Evolutionary conservation across 148 eudicot species (phyloP).

Genomic region (Vaccinium corymbosum): DNA sequence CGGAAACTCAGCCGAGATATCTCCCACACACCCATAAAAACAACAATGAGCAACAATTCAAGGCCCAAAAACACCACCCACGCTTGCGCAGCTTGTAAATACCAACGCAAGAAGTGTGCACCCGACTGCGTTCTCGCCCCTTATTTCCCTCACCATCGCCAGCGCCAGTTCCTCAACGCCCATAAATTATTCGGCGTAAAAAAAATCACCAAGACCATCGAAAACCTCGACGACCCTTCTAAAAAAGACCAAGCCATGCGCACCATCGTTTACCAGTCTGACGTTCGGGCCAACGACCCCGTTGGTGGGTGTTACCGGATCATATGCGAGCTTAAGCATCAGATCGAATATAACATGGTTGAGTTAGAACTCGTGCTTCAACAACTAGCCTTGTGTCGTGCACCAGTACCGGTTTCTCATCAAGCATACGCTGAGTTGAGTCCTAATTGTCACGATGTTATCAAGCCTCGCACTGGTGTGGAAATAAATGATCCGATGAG

Average conservation of each 20-base stretch:
- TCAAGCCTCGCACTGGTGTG: background rate
- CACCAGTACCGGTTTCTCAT: background rate
- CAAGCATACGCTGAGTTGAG: background rate
- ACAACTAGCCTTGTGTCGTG: background rate
- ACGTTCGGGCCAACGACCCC: background rate
- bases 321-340: background rate
- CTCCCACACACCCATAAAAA: constrained; percentile 26
- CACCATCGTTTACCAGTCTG: background rate
- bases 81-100: constrained; percentile 87
- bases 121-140: constrained; percentile 75
- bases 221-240: constrained; percentile 28
- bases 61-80: constrained; percentile 25
- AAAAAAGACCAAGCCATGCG: constrained; percentile 41
- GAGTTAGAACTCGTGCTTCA: background rate
- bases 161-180: constrained; percentile 64
- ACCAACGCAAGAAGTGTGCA: constrained; percentile 74
- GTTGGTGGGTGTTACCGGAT: background rate
- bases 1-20: constrained; percentile 66
- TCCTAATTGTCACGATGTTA: background rate
- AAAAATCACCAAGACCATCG: constrained; percentile 76
- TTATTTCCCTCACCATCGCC: constrained; percentile 74
- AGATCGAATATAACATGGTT: background rate
- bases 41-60: constrained; percentile 11
- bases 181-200: constrained; percentile 84
- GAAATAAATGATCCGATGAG: background rate